Evolutionary conservation across 768 basidiomycete genomes (phyloP).

Genomic region (Epithele typhae): DNA sequence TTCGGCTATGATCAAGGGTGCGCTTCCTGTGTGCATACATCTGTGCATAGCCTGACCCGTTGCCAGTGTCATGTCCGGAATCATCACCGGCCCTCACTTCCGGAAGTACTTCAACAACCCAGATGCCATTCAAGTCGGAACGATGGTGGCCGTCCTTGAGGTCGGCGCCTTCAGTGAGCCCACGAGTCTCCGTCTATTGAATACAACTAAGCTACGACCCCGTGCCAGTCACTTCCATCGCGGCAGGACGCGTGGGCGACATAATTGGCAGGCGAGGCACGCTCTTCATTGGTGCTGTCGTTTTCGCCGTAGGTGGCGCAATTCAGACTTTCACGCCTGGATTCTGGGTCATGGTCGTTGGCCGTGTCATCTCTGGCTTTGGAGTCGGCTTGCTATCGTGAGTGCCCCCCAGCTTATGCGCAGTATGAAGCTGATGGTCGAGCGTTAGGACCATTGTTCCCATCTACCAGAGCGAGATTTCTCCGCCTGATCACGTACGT

Average conservation of each 20-base stretch:
- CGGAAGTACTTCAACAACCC: slow-evolving; percentile 79
- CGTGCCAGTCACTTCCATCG: slow-evolving; percentile 73
- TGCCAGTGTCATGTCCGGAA: slow-evolving; percentile 80
- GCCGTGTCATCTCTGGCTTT: slow-evolving; percentile 79
- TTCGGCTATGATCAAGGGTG: slow-evolving; percentile 90
- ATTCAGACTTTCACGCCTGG: slow-evolving; percentile 82
- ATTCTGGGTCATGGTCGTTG: slow-evolving; percentile 77
- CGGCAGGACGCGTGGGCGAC: slow-evolving; percentile 87
- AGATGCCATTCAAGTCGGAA: slow-evolving; percentile 70
- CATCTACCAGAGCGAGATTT: slow-evolving; percentile 94
- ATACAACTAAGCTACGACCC: not conserved
- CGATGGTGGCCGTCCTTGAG: slow-evolving; percentile 94
- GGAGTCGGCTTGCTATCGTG: slow-evolving; percentile 89
- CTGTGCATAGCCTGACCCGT: not conserved
- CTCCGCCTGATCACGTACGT: slow-evolving; percentile 79
- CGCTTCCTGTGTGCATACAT: slow-evolving; percentile 5
- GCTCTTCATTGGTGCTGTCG: slow-evolving; percentile 72
- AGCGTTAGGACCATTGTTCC: slow-evolving; percentile 80
- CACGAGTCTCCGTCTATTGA: not conserved
- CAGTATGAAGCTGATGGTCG: slow-evolving; percentile 7
- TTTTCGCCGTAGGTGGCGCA: slow-evolving; percentile 84
- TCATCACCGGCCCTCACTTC: slow-evolving; percentile 87
- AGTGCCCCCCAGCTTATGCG: slow-evolving; percentile 31
- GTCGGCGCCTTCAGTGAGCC: slow-evolving; percentile 82
- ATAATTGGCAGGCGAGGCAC: slow-evolving; percentile 81